Conservation (phyloP, 345 rosid genomes). For the Eucalyptus tenuipes region DNA sequence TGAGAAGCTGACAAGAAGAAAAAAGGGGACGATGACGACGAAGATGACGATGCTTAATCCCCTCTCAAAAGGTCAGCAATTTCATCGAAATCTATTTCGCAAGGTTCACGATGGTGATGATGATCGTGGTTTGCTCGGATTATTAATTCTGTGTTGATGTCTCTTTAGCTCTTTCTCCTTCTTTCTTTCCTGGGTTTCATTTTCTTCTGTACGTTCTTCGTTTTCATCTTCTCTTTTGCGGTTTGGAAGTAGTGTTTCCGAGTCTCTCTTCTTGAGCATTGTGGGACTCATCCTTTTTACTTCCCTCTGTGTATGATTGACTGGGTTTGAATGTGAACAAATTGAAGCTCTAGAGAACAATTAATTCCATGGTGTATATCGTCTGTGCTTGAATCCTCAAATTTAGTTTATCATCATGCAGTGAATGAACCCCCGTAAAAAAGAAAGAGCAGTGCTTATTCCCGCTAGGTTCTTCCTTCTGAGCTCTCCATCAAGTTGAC, state of each 20-base stretch:
- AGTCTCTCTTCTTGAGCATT: background rate
- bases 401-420: background rate
- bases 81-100: background rate
- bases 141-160: background rate
- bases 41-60: background rate
- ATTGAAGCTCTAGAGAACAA: background rate
- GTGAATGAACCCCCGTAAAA: background rate
- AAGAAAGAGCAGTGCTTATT: background rate
- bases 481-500: background rate
- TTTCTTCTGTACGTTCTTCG: background rate
- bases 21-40: background rate
- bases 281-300: background rate
- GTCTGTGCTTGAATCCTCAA: background rate
- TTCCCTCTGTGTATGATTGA: background rate
- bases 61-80: background rate
- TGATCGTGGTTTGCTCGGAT: background rate
- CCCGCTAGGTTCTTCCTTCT: background rate
- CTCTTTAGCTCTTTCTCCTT: background rate
- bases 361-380: background rate
- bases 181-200: background rate
- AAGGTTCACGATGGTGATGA: background rate
- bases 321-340: background rate
- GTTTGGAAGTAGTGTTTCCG: background rate
- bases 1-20: background rate
- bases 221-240: background rate